A percentile compares a stretch with the other conserved stretches of the same genome.
Evolutionary conservation across 108 stramenopile genomes (phyloP).

Genomic region (Schizochytrium sp.): DNA sequence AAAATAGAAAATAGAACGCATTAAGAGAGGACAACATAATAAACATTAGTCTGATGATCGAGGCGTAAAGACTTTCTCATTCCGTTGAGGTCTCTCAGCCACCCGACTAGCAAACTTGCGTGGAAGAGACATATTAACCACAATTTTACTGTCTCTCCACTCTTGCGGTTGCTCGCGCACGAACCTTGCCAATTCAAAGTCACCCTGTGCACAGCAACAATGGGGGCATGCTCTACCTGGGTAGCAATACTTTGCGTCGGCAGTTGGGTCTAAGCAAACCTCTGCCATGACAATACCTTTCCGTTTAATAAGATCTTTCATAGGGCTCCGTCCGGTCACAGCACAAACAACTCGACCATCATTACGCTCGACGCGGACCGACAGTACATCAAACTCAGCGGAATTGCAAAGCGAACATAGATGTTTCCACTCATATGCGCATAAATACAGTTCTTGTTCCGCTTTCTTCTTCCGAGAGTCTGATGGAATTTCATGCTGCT

Average conservation of each 20-base stretch:
- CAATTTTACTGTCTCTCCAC: background rate
- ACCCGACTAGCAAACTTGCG: background rate
- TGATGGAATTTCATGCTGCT: background rate
- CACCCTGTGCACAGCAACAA: conserved; percentile 40
- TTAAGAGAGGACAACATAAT: too few relatives aligned
- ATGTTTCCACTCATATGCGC: conserved; percentile 8
- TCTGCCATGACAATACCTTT: conserved; percentile 2
- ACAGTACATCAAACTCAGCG: background rate
- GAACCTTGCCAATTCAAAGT: background rate
- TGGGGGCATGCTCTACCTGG: conserved; percentile 31
- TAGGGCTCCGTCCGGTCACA: conserved; percentile 15
- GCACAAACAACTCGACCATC: background rate
- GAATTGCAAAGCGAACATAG: background rate
- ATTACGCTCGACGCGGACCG: conserved; percentile 24
- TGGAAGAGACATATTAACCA: background rate
- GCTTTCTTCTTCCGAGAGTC: background rate
- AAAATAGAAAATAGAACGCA: too few relatives aligned
- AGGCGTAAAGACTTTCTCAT: background rate
- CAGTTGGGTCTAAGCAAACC: conserved; percentile 11
- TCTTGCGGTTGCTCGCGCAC: background rate
- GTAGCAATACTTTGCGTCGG: background rate
- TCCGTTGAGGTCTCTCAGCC: background rate
- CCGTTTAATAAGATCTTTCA: background rate
- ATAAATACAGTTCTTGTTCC: background rate
- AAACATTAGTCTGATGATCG: background rate